Base-by-base conservation (phyloP, 805 yeast genomes). In the Yarrowia osloensis region DNA sequence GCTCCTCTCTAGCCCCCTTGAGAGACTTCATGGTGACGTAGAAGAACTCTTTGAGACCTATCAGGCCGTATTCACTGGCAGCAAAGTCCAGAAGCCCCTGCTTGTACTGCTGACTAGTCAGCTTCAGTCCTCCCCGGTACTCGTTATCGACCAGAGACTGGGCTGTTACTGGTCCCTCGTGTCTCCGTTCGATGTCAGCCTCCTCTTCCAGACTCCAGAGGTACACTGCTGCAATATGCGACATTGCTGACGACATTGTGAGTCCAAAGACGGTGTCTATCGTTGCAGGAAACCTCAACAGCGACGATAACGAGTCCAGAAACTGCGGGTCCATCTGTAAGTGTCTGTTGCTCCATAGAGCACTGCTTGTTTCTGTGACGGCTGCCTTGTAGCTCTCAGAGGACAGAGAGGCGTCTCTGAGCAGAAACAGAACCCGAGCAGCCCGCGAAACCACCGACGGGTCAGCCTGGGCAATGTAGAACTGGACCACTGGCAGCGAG, bases 21-120 rank as follows among this genome's bases (percentile, higher is more conserved):
- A 55, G 47, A 37, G 47, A 37, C 29, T 39, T 55, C 62, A 55
- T 55, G 24, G 62, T 55, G 17, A 37, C 62, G 15, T 55, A 55
- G 15, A 55, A 39, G 13, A 55, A 55, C n/a, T 37, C 46, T 29
- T 26, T 24, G 13, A 55, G 46, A 11, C 62, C 62, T 6, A 3
- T 8, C 19, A 55, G 6, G 3, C 62, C 46, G n/a, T 55, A 55
- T 19, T 55, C 26, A 2, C 3, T 7, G 12, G 31, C 62, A 12
- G 62, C 62, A 37, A 37, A 55, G 5, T 55, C 37, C 35, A 55
- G 7, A 2, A 55, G 47, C 4, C 62, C 62, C 35, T 39, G 33
- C 15, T 55, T 55, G 26, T 26, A 55, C 47, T 55, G 35, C 62
- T 55, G 62, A 13, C n/a, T 37, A 5, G 62, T 37, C 4, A 55